Base-by-base conservation (phyloP, 257 asterid species). In the Solanum chilense region DNA sequence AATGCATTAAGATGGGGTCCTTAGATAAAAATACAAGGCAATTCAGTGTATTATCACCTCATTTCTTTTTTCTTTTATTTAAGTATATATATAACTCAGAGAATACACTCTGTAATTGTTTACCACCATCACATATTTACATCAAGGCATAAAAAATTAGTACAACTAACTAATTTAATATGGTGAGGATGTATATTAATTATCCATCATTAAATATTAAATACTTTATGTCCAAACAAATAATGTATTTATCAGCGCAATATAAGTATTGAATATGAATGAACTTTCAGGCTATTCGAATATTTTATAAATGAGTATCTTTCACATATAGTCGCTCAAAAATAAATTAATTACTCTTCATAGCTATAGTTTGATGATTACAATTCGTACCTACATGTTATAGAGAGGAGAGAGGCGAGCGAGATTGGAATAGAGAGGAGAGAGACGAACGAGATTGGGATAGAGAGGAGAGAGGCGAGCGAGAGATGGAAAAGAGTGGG, bases 1-100 rank as follows among this genome's bases (percentile, higher is more conserved):
- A 86, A 47, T 80, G 85, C 76, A 89, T 84, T 87, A 74, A 83
- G 49, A 74, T 68, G 84, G 84, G 68, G 78, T 71, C 41, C 87
- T 73, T 87, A 49, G 20, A 37, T 83, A 56, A 71, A 37, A 13
- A 20, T 41, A 27, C 18, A 85, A 12, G 52, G 2, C 35, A 41
- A 35, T 49, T 52, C 90, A 85, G 31, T 70, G 84, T 39, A 82
- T 37, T 49, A 52, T 75, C 37, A 39, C 35, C 35, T 12, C 86
- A 68, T 71, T 70, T 70, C 23, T 12, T 20, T 42, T 68, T 25
- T 68, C 18, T 25, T 62, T 16, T 71, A 52, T 71, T 23, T 20
- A n/a, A 74, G 52, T 74, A 37, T 4, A 33, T 33, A 33, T 33
- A 33, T 20, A 6, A 18, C 13, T 56, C 64, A 56, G 8, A 7